A percentile compares a stretch with the other conserved stretches of the same genome.
Evolutionary conservation across 2,329 filamentous ascomycete species (phyloP).

Genomic region (Graphilbum ipis-grandicollis): DNA sequence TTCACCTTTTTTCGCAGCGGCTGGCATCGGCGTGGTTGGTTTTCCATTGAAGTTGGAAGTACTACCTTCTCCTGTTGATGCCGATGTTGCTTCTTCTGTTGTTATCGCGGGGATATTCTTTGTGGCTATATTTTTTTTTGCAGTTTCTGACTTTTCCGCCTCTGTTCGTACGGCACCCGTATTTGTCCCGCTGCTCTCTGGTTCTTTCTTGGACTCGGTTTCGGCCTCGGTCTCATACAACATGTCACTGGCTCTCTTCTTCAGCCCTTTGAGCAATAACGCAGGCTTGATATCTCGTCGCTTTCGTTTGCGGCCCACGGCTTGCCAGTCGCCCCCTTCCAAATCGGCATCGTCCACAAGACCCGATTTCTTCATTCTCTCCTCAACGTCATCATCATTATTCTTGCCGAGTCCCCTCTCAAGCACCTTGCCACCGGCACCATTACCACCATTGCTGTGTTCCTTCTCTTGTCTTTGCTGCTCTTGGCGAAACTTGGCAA

Average conservation of each 20-base stretch:
- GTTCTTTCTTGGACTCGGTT: too few species aligned
- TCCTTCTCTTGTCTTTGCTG: slow-evolving; percentile 17
- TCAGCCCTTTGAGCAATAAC: slow-evolving; percentile 8
- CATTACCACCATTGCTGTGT: too few species aligned
- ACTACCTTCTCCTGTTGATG: too few species aligned
- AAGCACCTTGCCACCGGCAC: too few species aligned
- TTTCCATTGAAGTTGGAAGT: too few species aligned
- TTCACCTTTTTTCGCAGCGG: not conserved
- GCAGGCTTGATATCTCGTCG: slow-evolving; percentile 5
- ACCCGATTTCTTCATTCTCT: not conserved
- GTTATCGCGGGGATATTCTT: too few species aligned
- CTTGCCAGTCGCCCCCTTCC: slow-evolving; percentile 8
- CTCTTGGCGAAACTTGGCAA: slow-evolving; percentile 36
- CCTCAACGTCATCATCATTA: not conserved
- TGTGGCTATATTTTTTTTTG: too few species aligned
- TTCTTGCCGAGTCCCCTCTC: not conserved
- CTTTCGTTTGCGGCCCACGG: slow-evolving; percentile 8
- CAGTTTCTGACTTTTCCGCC: too few species aligned
- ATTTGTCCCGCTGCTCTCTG: not conserved
- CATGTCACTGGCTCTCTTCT: slow-evolving; percentile 7
- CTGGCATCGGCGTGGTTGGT: not conserved
- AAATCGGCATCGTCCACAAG: slow-evolving; percentile 8
- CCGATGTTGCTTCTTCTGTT: too few species aligned
- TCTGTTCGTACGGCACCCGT: too few species aligned
- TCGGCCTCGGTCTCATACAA: too few species aligned